phyloP scores from a whole-genome alignment of 805 yeast genomes.

The Jamesozyma lodderae region DNA sequence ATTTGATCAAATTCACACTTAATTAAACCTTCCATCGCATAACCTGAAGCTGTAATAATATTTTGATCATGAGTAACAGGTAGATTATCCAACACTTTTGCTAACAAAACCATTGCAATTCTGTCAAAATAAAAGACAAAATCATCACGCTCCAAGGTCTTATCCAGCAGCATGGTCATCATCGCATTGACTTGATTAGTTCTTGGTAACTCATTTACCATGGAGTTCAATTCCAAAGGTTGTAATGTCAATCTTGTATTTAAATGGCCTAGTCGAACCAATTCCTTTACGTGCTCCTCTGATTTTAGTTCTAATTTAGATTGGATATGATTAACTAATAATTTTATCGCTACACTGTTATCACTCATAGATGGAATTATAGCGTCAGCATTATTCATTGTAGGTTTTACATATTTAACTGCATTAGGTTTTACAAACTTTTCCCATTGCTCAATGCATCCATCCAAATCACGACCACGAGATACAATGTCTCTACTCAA shows the following conservation, averaged over 20 bases:
- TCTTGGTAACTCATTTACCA: slow-evolving; percentile 26
- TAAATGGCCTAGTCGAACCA: slow-evolving; percentile 39
- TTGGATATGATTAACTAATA: slow-evolving; percentile 71
- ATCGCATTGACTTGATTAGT: slow-evolving; percentile 67
- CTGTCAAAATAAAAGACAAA: slow-evolving; percentile 83
- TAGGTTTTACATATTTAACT: slow-evolving; percentile 58
- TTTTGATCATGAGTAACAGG: slow-evolving; percentile 32
- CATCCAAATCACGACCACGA: slow-evolving; percentile 75
- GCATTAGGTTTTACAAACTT: slow-evolving; percentile 88
- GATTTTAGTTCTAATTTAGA: slow-evolving; percentile 63
- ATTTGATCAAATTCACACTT: slow-evolving; percentile 37
- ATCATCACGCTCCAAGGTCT: slow-evolving; percentile 52
- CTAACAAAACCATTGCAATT: slow-evolving; percentile 61
- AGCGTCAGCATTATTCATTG: slow-evolving; percentile 65
- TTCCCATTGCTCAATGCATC: slow-evolving; percentile 86
- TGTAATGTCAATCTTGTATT: slow-evolving; percentile 5
- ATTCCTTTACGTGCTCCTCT: slow-evolving; percentile 51
- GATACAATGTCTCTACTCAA: slow-evolving; percentile 77
- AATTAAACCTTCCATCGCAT: slow-evolving; percentile 19
- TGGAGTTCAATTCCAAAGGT: slow-evolving; percentile 12
- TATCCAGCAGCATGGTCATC: slow-evolving; percentile 57
- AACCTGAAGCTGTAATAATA: slow-evolving; percentile 38
- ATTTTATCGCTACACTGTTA: slow-evolving; percentile 66
- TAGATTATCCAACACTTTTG: slow-evolving; percentile 52
- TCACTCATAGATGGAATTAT: slow-evolving; percentile 89